Percentiles rank a stretch among this genome's conserved stretches.
phyloP scores from a whole-genome alignment of 2,329 filamentous ascomycete species.

The Aurifilum marmelostoma region DNA sequence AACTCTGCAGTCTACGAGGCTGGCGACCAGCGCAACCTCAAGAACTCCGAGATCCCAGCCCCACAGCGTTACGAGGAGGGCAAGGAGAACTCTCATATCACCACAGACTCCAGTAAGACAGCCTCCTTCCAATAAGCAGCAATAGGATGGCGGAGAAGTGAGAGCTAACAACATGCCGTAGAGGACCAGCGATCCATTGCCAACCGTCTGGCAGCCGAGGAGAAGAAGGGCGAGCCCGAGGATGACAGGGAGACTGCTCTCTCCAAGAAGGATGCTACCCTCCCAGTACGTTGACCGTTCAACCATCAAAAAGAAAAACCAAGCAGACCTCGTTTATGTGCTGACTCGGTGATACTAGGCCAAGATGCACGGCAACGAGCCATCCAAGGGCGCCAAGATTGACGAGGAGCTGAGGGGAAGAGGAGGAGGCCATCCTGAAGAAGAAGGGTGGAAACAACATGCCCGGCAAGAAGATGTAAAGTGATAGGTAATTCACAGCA shows the following conservation, averaged over 20 bases:
- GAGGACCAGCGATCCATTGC: constrained; percentile 74
- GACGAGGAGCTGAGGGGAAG: constrained; percentile 69
- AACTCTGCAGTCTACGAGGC: constrained; percentile 69
- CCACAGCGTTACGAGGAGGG: constrained; percentile 72
- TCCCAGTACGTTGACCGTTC: constrained; percentile 60
- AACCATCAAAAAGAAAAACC: too few relatives aligned
- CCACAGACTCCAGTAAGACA: constrained; percentile 70
- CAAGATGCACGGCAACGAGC: constrained; percentile 71
- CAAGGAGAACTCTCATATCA: constrained; percentile 67
- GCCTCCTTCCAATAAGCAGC: background rate
- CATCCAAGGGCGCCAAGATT: constrained; percentile 71
- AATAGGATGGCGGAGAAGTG: background rate
- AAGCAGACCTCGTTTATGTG: constrained; percentile 13
- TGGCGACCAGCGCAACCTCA: constrained; percentile 72
- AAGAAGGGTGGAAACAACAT: constrained; percentile 54
- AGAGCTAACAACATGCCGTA: constrained; percentile 34
- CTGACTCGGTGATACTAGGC: constrained; percentile 48
- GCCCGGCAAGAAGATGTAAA: constrained; percentile 42
- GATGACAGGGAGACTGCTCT: constrained; percentile 47
- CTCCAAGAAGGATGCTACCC: constrained; percentile 63
- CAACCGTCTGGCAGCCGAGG: constrained; percentile 69
- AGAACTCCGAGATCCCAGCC: constrained; percentile 53
- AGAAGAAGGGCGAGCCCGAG: constrained; percentile 51
- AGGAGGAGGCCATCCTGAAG: constrained; percentile 67
- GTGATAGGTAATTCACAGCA: background rate